Evolutionary conservation across 345 rosid species (phyloP).

Genomic region (Boechera stricta): DNA sequence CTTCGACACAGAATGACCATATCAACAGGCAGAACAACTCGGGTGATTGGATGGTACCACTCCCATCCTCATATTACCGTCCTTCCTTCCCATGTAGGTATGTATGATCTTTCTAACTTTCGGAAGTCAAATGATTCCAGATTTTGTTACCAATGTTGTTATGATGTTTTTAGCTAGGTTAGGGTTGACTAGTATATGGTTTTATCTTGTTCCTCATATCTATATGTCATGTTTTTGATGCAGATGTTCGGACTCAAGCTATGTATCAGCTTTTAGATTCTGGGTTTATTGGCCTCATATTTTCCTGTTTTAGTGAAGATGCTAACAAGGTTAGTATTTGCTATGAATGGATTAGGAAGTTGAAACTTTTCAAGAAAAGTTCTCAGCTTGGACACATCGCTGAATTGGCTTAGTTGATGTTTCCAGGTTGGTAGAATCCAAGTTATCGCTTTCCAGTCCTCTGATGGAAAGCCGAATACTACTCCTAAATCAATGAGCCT

Average conservation of each 20-base stretch:
- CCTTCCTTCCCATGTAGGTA: slow-evolving; percentile 98
- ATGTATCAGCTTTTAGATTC: slow-evolving; percentile 98
- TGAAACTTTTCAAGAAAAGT: background rate
- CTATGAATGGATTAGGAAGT: background rate
- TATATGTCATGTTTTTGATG: slow-evolving; percentile 33
- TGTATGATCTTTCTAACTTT: slow-evolving; percentile 31
- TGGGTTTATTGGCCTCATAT: slow-evolving; percentile 93
- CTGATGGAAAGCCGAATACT: slow-evolving; percentile 76
- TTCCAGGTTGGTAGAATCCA: slow-evolving; percentile 95
- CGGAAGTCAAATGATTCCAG: background rate
- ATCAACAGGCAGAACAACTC: slow-evolving; percentile 80
- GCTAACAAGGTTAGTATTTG: slow-evolving; percentile 65
- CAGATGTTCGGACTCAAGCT: slow-evolving; percentile 98
- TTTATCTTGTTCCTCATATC: background rate
- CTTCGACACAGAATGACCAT: slow-evolving; percentile 80
- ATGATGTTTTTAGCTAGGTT: background rate
- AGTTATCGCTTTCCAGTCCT: slow-evolving; percentile 96
- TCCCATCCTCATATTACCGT: slow-evolving; percentile 99
- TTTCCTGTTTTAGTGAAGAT: slow-evolving; percentile 96
- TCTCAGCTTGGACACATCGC: background rate
- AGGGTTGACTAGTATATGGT: background rate
- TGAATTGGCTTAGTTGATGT: slow-evolving; percentile 24
- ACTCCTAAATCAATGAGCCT: slow-evolving; percentile 54
- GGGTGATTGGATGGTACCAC: slow-evolving; percentile 99
- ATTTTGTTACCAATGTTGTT: too few species aligned